phyloP scores from a whole-genome alignment of 495 filamentous ascomycete genomes.

The Xanthoparmelia taractica region DNA sequence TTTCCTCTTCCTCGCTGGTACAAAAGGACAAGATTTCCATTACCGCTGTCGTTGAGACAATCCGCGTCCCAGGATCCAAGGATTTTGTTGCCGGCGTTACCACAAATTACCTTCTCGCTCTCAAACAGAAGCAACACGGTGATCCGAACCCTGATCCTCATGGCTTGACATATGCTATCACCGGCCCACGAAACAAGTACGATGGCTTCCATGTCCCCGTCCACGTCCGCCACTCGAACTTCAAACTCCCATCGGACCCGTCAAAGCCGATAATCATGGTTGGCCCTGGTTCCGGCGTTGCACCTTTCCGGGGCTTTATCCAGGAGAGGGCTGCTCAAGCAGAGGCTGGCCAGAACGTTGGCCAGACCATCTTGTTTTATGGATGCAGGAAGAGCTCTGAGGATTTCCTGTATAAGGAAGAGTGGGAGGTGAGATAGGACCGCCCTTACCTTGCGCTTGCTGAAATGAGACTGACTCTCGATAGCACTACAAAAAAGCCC shows the following conservation, averaged over 20 bases:
- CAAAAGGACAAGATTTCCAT: conserved; percentile 91
- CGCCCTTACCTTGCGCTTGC: neutral
- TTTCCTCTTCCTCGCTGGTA: conserved; percentile 91
- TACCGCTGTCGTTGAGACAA: conserved; percentile 87
- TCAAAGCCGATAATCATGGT: conserved; percentile 91
- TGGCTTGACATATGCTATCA: conserved; percentile 81
- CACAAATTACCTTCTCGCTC: conserved; percentile 91
- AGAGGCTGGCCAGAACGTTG: conserved; percentile 73
- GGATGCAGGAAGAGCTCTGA: conserved; percentile 78
- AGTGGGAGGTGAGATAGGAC: conserved; percentile 68
- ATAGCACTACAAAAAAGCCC: conserved; percentile 69
- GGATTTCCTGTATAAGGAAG: conserved; percentile 86
- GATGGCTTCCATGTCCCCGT: conserved; percentile 93
- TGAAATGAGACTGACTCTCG: neutral
- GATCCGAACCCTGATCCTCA: conserved; percentile 79
- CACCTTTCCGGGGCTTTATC: conserved; percentile 90
- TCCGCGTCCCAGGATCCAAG: conserved; percentile 64
- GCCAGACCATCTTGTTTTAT: conserved; percentile 87
- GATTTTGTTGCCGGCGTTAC: conserved; percentile 89
- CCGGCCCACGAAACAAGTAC: conserved; percentile 91
- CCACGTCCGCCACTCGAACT: conserved; percentile 96
- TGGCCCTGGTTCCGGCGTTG: conserved; percentile 93
- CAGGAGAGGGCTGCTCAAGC: conserved; percentile 84
- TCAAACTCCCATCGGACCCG: conserved; percentile 95
- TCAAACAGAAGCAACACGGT: conserved; percentile 95